Evolutionary conservation across 2,329 filamentous ascomycete species (phyloP), one percentile per base, ranked within the genome.

Genomic region (Dichotomopilus funicola): DNA sequence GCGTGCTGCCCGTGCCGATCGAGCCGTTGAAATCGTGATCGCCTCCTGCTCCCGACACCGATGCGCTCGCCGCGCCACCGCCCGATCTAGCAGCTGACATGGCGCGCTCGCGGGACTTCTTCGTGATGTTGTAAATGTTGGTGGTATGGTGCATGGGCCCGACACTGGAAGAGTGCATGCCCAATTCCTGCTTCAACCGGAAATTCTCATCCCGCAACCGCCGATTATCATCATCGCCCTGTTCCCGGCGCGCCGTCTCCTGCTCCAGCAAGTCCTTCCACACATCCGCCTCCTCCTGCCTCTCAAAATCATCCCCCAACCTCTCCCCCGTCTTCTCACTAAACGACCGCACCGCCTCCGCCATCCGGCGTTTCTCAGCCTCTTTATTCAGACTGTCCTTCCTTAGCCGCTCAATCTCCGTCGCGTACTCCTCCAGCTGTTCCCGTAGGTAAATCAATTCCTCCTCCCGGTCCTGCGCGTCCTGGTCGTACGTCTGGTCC

Each of bases 231-330:
- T 95, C 89, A 62, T 97, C 91, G 0, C 88, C 84, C 70, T 96
- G 89, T 70, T 96, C 92, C 56, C 92, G 83, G 35, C 91, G 84
- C 3, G 87, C 87, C 2, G 89, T 94, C 71, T 99, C 94, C 61
- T 94, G 89, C 67, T 96, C 90, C 33, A 96, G 80, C 59, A 97
- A 82, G 64, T 96, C 92, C 69, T 95, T 96, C 87, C 90, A 96
- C 70, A 96, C 92, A 59, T 95, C 90, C 67, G 88, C 77, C 63
- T 85, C 81, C 61, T 85, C 82, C 59, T 85, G 78, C 9, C 78
- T 73, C 2, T 76, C 77, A 6, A 80, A 67, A 43, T 69, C 74
- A 64, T 72, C 81, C 3, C 76, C 77, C 7, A 81, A 68, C 40
- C 69, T 74, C 64, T 72, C 81, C 61, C 71, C 76, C 63, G 57